Evolutionary conservation across 805 yeast species (phyloP).

Genomic region (Hyphopichia homilentoma): DNA sequence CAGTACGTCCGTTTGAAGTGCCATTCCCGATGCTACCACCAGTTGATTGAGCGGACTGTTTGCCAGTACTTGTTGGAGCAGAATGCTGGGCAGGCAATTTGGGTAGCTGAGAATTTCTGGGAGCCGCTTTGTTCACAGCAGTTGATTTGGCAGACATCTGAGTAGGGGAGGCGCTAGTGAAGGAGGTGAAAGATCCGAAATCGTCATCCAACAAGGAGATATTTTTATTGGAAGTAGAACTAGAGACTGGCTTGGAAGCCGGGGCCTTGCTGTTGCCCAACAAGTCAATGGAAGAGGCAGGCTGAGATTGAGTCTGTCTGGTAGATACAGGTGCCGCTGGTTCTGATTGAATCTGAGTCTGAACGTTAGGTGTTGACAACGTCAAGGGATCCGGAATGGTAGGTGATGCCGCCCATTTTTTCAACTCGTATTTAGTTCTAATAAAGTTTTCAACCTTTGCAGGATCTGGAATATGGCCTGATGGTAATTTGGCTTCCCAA

Average conservation of each 20-base stretch:
- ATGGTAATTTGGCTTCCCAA: slow-evolving; percentile 83
- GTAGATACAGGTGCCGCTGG: slow-evolving; percentile 4
- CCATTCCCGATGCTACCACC: slow-evolving; percentile 24
- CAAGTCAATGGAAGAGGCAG: slow-evolving; percentile 2
- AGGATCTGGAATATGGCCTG: slow-evolving; percentile 71
- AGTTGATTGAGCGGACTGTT: slow-evolving; percentile 32
- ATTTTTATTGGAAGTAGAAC: not conserved
- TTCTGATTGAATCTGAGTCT: not conserved
- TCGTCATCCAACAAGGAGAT: slow-evolving; percentile 35
- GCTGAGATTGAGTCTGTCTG: slow-evolving; percentile 1
- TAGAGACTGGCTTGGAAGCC: not conserved
- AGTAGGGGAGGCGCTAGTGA: slow-evolving; percentile 7
- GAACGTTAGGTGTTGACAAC: slow-evolving; percentile 9
- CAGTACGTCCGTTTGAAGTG: slow-evolving; percentile 52
- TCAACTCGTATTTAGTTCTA: slow-evolving; percentile 85
- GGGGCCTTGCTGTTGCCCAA: not conserved
- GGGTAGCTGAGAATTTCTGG: slow-evolving; percentile 11
- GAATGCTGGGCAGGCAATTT: slow-evolving; percentile 3
- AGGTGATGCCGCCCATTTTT: slow-evolving; percentile 72
- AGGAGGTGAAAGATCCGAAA: slow-evolving; percentile 38
- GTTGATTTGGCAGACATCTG: slow-evolving; percentile 4
- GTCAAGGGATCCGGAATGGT: slow-evolving; percentile 59
- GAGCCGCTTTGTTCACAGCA: slow-evolving; percentile 9
- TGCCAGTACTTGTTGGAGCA: not conserved
- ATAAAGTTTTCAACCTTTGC: slow-evolving; percentile 85